Conservation (phyloP, 495 filamentous ascomycete species). For the Annulohypoxylon bovei region DNA sequence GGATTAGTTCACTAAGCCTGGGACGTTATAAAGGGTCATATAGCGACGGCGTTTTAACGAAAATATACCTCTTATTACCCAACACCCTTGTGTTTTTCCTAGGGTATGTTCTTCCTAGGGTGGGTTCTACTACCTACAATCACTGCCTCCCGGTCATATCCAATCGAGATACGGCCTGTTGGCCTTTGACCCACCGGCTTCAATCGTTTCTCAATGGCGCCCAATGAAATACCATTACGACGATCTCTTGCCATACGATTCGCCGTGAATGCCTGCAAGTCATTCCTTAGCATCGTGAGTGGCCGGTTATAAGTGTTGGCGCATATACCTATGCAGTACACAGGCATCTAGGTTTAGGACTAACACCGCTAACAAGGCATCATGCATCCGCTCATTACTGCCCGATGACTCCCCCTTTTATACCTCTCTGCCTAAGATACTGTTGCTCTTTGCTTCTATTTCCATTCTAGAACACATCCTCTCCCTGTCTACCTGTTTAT, state of each 20-base stretch:
- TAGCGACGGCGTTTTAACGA: conserved; percentile 39
- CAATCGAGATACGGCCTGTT: conserved; percentile 19
- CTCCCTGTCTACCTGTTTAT: neutral
- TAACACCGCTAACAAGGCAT: neutral
- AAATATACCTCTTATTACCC: conserved; percentile 16
- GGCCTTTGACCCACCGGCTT: conserved; percentile 12
- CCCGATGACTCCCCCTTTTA: conserved; percentile 14
- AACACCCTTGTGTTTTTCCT: neutral
- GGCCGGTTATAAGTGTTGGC: neutral
- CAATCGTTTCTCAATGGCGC: neutral
- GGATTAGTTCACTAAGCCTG: conserved; percentile 19
- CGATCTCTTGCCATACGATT: conserved; percentile 6
- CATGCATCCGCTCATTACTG: conserved; percentile 11
- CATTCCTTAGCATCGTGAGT: conserved; percentile 11
- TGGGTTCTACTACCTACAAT: conserved; percentile 6
- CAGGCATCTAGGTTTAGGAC: neutral
- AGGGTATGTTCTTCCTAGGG: neutral
- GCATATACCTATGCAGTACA: conserved; percentile 6
- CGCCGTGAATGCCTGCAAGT: neutral
- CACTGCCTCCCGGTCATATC: conserved; percentile 2
- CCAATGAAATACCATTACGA: conserved; percentile 19
- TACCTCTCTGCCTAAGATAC: conserved; percentile 9
- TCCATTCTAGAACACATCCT: neutral
- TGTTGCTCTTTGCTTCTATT: neutral
- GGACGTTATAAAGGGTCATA: conserved; percentile 24